phyloP scores from a whole-genome alignment of 2,329 filamentous ascomycete genomes.

The Biscogniauxia sp. region DNA sequence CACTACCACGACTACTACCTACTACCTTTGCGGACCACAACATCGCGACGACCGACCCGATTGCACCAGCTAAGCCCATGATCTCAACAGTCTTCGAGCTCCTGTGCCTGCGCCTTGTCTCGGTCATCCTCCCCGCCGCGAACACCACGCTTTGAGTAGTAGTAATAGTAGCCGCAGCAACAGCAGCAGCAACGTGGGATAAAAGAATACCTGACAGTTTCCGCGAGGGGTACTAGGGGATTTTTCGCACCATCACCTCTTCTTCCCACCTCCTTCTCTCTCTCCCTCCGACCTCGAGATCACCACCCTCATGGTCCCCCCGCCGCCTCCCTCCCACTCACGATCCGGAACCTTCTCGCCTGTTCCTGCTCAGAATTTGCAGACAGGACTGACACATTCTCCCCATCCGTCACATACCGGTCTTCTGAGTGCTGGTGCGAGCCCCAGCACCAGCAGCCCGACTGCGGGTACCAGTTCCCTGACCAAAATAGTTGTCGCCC shows the following conservation, averaged over 20 bases:
- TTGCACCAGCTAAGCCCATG: slow-evolving; percentile 24
- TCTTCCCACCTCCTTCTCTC: slow-evolving; percentile 16
- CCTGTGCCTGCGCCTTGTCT: slow-evolving; percentile 18
- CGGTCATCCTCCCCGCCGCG: slow-evolving; percentile 5
- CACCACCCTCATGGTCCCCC: slow-evolving; percentile 36
- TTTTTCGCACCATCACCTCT: slow-evolving; percentile 15
- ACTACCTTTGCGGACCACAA: not conserved
- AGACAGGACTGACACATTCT: slow-evolving; percentile 55
- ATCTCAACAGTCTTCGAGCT: slow-evolving; percentile 22
- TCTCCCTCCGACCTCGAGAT: slow-evolving; percentile 23
- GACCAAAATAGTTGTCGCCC: slow-evolving; percentile 90
- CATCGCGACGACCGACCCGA: slow-evolving; percentile 8
- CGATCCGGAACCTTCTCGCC: slow-evolving; percentile 64
- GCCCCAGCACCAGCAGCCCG: slow-evolving; percentile 61
- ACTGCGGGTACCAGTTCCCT: slow-evolving; percentile 63
- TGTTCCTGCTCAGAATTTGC: slow-evolving; percentile 55
- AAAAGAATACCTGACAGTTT: slow-evolving; percentile 14
- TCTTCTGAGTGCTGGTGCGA: slow-evolving; percentile 58
- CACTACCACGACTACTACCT: not conserved
- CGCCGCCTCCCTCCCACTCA: slow-evolving; percentile 37
- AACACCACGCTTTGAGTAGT: slow-evolving; percentile 3
- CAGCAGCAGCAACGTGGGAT: not conserved
- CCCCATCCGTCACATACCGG: slow-evolving; percentile 57
- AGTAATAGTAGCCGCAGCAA: not conserved
- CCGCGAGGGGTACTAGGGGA: slow-evolving; percentile 31